Evolutionary conservation across 352 stramenopile genomes (phyloP), one percentile per base, ranked within the genome.

Genomic region (Aphanomyces stellatus): DNA sequence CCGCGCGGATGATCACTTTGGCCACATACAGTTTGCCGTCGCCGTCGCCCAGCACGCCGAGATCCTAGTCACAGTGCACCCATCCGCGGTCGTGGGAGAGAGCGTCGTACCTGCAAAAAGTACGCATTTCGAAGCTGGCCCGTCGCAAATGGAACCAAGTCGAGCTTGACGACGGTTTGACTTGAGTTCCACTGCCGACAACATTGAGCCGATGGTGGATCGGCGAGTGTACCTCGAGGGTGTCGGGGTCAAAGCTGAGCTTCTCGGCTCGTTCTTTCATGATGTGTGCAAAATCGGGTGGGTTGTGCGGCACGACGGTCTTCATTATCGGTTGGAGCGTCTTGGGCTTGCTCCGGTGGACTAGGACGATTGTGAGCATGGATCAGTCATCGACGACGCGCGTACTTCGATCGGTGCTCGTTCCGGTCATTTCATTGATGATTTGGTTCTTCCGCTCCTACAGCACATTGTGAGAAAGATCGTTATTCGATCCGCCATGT

Each of bases 381-480:
- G 43, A 31, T 43, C 24, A 41, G n/a, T 7, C 3, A 60, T 60
- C 17, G 30, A 25, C 3, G n/a, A 46, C 37, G n/a, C n/a, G 22
- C 11, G 46, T 67, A 63, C 62, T n/a, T 22, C 79, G 74, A 46
- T 88, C 79, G 0, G 82, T 87, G 4, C 77, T 88, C 17, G 85
- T 93, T 2, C 85, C 85, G 1, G 85, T 93, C 80, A 93, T 89
- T 33, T 91, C 85, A 69, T 93, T 93, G 46, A 93, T 93, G 69
- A 93, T 91, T 69, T 93, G 85, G 1, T 74, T 93, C 67, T 91
- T 93, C 60, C 85, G 80, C 43, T 90, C 84, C 56, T 62, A 28
- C 19, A 22, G 42, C 7, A n/a, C 8, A 51, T 43, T 17, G 37
- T 43, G 8, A 51, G n/a, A 13, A 51, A 17, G 37, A 17, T 17